Conservation (phyloP, 1,139 yeast species). For the Candida sanyaensis region DNA sequence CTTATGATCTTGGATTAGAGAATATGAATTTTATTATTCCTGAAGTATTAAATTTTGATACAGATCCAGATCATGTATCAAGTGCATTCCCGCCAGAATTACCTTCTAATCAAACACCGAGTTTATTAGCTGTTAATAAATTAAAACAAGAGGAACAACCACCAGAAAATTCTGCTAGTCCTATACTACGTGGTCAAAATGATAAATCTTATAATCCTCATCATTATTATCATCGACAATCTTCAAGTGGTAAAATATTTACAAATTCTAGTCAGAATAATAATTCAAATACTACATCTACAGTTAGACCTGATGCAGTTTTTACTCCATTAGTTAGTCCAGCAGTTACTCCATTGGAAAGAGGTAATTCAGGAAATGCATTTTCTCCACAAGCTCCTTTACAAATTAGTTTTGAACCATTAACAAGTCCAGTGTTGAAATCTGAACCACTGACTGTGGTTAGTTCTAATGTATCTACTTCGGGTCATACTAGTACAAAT, state of each 20-base stretch:
- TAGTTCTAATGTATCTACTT: not conserved
- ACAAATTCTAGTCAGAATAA: not conserved
- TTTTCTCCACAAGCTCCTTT: constrained; percentile 28
- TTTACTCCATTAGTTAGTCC: constrained; percentile 81
- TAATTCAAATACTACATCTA: constrained; percentile 16
- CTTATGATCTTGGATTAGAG: constrained; percentile 28
- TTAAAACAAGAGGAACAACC: constrained; percentile 4
- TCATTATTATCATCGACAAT: constrained; percentile 42
- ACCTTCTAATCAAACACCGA: constrained; percentile 29
- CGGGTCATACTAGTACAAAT: not conserved
- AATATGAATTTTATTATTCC: constrained; percentile 30
- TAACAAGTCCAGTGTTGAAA: constrained; percentile 69
- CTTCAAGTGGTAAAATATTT: constrained; percentile 12
- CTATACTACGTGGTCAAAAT: constrained; percentile 47
- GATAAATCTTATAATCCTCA: constrained; percentile 46
- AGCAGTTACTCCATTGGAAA: constrained; percentile 65
- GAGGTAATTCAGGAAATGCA: constrained; percentile 8
- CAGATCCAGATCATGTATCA: constrained; percentile 20
- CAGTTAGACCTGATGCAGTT: constrained; percentile 48
- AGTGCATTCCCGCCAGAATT: constrained; percentile 39
- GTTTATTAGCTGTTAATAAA: constrained; percentile 26
- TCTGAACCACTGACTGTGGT: constrained; percentile 32
- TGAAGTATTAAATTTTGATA: constrained; percentile 26
- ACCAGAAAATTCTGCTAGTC: constrained; percentile 24
- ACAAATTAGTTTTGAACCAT: constrained; percentile 42